These are phyloP conservation scores for Candida buenavistaensis DNA, from an alignment of 1,139 yeast species.

Conservation along the genomic window DNA sequence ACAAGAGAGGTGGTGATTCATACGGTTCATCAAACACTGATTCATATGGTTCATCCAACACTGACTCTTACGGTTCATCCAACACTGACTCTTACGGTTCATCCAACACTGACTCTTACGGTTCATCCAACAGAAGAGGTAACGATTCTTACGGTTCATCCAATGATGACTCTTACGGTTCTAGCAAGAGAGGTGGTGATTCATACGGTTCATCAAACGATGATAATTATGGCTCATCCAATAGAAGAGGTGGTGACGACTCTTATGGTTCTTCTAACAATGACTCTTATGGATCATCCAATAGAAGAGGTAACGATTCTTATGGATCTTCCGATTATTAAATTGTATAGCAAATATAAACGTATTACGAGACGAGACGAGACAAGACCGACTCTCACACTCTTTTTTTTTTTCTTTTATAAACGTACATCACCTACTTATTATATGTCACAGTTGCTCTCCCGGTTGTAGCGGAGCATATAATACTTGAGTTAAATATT, in stretches of 20 bases:
- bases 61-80: slow-evolving; percentile 20
- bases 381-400: too few relatives aligned
- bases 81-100: slow-evolving; percentile 17
- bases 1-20: slow-evolving; percentile 19
- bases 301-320: slow-evolving; percentile 16
- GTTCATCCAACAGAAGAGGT: slow-evolving; percentile 11
- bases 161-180: slow-evolving; percentile 19
- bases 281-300: slow-evolving; percentile 19
- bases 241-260: slow-evolving; percentile 10
- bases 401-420: neutral
- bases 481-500: slow-evolving; percentile 50
- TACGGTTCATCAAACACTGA: slow-evolving; percentile 19
- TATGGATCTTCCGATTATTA: slow-evolving; percentile 18
- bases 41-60: slow-evolving; percentile 21
- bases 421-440: neutral
- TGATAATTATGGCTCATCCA: slow-evolving; percentile 20
- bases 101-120: slow-evolving; percentile 20
- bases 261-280: slow-evolving; percentile 21
- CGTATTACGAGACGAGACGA: too few relatives aligned
- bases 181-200: slow-evolving; percentile 12
- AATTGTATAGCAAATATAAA: neutral
- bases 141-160: slow-evolving; percentile 22
- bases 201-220: slow-evolving; percentile 19
- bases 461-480: slow-evolving; percentile 47
- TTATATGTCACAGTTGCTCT: slow-evolving; percentile 5